These are phyloP conservation scores for Coelastrella sp. DNA, from an alignment of 139 green algal species.

Conservation along the genomic window DNA sequence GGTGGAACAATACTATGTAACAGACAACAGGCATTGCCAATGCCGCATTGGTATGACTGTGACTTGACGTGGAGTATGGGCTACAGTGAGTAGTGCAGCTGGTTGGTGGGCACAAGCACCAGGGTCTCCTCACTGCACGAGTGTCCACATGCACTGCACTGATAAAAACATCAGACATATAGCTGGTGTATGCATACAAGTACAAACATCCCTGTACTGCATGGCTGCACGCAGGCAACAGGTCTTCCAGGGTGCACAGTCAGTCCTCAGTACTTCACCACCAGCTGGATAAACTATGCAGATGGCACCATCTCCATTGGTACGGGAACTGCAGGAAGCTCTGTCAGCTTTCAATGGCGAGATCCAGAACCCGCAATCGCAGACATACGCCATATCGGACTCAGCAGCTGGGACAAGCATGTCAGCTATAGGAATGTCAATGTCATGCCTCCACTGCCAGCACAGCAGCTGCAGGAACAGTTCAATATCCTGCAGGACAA, in stretches of 20 bases:
- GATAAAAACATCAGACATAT: too few relatives aligned
- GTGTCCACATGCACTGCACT: too few relatives aligned
- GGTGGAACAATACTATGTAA: not conserved
- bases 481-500: not conserved
- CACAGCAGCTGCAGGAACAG: slow-evolving; percentile 32
- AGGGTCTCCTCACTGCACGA: not conserved
- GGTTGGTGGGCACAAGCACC: not conserved
- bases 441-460: slow-evolving; percentile 53
- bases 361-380: slow-evolving; percentile 64
- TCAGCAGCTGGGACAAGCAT: slow-evolving; percentile 91
- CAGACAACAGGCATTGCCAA: too few relatives aligned
- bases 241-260: slow-evolving; percentile 28
- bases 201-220: too few relatives aligned
- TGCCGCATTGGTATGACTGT: too few relatives aligned
- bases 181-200: too few relatives aligned
- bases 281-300: slow-evolving; percentile 77
- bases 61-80: too few relatives aligned
- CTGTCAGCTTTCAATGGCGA: slow-evolving; percentile 60
- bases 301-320: slow-evolving; percentile 70
- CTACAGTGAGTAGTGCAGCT: too few relatives aligned
- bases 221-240: slow-evolving; percentile 19
- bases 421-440: slow-evolving; percentile 80
- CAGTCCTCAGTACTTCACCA: slow-evolving; percentile 46
- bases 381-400: slow-evolving; percentile 69
- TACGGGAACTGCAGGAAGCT: slow-evolving; percentile 52